A percentile compares a stretch with the other conserved stretches of the same genome.
Conservation (phyloP, 192 early-diverging fungal genomes). For the Chytriomyces hyalinus region DNA sequence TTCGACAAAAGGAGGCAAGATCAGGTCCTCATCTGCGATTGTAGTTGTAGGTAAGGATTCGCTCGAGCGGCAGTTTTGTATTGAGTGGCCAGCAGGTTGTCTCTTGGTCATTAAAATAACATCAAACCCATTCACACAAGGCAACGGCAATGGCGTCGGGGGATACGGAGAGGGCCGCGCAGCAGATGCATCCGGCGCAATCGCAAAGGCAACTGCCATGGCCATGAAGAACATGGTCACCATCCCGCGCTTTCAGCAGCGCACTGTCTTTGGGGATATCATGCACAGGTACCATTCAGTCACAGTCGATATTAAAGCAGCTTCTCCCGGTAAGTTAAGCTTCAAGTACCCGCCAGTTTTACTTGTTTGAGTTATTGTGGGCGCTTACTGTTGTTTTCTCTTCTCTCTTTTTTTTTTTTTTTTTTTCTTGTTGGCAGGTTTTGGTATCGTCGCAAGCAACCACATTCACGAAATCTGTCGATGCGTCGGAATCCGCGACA, state of each 20-base stretch:
- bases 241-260: conserved; percentile 89
- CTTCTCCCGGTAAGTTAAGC: conserved; percentile 77
- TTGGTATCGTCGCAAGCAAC: conserved; percentile 91
- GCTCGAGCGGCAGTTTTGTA: background rate
- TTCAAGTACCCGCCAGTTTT: background rate
- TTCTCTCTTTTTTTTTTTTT: conserved; percentile 23
- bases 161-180: conserved; percentile 92
- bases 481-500: conserved; percentile 90
- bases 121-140: background rate
- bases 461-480: conserved; percentile 94
- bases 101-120: background rate
- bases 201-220: conserved; percentile 82
- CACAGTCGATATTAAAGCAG: conserved; percentile 74
- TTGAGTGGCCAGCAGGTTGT: background rate
- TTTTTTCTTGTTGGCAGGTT: conserved; percentile 64
- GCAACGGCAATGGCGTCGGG: conserved; percentile 87
- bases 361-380: background rate
- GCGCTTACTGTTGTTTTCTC: background rate
- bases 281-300: conserved; percentile 90
- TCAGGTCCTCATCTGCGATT: conserved; percentile 80
- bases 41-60: conserved; percentile 77
- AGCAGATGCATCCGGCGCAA: conserved; percentile 75
- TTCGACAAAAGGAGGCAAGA: conserved; percentile 54
- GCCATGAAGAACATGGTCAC: conserved; percentile 88
- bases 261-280: conserved; percentile 89